These are phyloP conservation scores for Tausonia pullulans DNA, from an alignment of 1,284 basidiomycete species.

Conservation along the genomic window DNA sequence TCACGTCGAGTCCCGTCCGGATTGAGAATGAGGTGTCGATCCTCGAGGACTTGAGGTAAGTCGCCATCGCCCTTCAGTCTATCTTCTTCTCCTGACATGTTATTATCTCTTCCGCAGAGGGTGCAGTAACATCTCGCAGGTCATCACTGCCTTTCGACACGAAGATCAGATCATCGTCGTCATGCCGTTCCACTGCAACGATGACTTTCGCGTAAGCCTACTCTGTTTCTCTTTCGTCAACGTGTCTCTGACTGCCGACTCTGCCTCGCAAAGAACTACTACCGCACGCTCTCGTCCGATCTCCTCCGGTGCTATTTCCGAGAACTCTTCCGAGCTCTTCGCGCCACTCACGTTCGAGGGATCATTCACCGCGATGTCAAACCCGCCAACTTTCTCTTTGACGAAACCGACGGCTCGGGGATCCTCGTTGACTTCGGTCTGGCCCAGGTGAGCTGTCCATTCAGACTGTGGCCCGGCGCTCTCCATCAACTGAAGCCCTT, in stretches of 20 bases:
- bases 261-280: conserved; percentile 28
- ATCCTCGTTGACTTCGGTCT: conserved; percentile 93
- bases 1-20: conserved; percentile 82
- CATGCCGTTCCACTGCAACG: conserved; percentile 87
- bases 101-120: conserved; percentile 40
- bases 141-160: conserved; percentile 87
- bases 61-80: background rate
- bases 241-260: background rate
- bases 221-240: background rate
- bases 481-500: background rate
- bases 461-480: background rate
- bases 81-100: background rate
- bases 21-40: conserved; percentile 94
- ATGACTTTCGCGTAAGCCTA: conserved; percentile 73
- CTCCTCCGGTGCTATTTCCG: conserved; percentile 74
- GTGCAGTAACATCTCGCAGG: conserved; percentile 72
- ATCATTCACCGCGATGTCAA: conserved; percentile 98
- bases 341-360: conserved; percentile 74
- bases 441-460: conserved; percentile 55
- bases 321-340: conserved; percentile 79
- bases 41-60: conserved; percentile 54
- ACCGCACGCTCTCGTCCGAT: conserved; percentile 31
- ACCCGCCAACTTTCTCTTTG: conserved; percentile 94
- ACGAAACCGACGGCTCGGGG: conserved; percentile 70
- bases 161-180: conserved; percentile 88